Conservation (phyloP, 75 land plant species). For the Larix kaempferi region DNA sequence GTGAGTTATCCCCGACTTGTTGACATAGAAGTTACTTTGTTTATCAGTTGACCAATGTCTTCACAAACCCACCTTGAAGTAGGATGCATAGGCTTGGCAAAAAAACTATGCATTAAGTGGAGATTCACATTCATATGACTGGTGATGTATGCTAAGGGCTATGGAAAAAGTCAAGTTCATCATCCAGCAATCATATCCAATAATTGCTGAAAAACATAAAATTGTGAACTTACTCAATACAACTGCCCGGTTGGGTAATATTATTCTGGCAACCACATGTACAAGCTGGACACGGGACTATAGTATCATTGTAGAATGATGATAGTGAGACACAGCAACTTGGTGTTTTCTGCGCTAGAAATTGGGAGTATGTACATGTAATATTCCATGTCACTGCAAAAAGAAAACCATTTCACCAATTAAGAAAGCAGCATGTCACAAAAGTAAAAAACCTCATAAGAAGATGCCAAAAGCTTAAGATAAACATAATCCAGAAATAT, state of each 20-base stretch:
- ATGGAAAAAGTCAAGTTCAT: not conserved
- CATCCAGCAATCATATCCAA: not conserved
- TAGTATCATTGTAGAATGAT: conserved; percentile 54
- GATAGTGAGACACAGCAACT: conserved; percentile 53
- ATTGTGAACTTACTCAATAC: conserved; percentile 27
- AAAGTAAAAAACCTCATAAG: not conserved
- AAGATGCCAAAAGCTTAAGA: not conserved
- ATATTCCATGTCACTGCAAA: conserved; percentile 62
- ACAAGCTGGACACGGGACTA: conserved; percentile 45
- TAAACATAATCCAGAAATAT: not conserved
- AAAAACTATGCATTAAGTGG: not conserved
- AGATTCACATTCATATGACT: not conserved
- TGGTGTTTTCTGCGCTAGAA: conserved; percentile 38
- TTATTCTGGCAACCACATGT: conserved; percentile 50
- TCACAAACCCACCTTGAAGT: not conserved
- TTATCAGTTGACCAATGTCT: too few species aligned
- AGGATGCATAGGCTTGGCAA: not conserved
- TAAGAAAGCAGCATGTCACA: not conserved
- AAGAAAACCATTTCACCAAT: not conserved
- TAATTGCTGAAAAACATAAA: not conserved
- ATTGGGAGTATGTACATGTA: conserved; percentile 45
- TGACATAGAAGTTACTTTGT: too few species aligned
- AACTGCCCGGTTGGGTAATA: conserved; percentile 19
- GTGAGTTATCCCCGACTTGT: too few species aligned
- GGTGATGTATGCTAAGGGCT: not conserved